phyloP scores from a whole-genome alignment of 1,284 basidiomycete species.

The Ustilago crameri region DNA sequence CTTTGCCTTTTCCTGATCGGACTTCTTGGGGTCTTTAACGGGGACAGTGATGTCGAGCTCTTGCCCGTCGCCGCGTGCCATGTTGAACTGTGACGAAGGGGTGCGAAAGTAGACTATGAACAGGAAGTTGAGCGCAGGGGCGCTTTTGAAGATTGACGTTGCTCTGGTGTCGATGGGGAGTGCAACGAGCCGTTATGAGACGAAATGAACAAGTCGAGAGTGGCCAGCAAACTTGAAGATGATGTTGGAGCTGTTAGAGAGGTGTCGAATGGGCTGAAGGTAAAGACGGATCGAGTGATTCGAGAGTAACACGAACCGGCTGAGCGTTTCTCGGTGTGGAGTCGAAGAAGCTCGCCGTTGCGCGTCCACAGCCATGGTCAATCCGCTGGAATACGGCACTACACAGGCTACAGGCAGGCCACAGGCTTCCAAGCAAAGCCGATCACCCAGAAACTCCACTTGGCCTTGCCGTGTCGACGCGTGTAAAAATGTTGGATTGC shows the following conservation, averaged over 20 bases:
- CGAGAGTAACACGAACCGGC: constrained; percentile 29
- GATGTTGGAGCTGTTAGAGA: background rate
- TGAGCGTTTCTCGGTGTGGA: constrained; percentile 21
- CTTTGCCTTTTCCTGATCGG: constrained; percentile 51
- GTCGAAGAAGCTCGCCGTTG: constrained; percentile 40
- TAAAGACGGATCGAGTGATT: background rate
- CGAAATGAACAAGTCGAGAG: too few relatives aligned
- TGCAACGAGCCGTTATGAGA: background rate
- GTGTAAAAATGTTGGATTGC: background rate
- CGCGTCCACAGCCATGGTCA: constrained; percentile 28
- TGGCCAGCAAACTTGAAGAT: too few relatives aligned
- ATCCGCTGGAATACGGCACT: background rate
- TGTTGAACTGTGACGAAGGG: constrained; percentile 18
- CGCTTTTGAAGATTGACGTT: constrained; percentile 1
- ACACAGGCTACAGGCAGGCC: background rate
- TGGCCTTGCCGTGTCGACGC: background rate
- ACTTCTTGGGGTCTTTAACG: constrained; percentile 44
- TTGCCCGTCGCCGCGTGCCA: constrained; percentile 52
- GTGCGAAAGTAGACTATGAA: background rate
- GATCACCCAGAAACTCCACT: constrained; percentile 42
- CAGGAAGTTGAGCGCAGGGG: background rate
- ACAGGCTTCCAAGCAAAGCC: constrained; percentile 20
- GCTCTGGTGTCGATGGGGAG: background rate
- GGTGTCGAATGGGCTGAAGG: background rate
- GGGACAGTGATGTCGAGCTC: constrained; percentile 53